These are phyloP conservation scores for Rhizopus microsporus DNA, from an alignment of 371 early-diverging fungal species.

Conservation along the genomic window DNA sequence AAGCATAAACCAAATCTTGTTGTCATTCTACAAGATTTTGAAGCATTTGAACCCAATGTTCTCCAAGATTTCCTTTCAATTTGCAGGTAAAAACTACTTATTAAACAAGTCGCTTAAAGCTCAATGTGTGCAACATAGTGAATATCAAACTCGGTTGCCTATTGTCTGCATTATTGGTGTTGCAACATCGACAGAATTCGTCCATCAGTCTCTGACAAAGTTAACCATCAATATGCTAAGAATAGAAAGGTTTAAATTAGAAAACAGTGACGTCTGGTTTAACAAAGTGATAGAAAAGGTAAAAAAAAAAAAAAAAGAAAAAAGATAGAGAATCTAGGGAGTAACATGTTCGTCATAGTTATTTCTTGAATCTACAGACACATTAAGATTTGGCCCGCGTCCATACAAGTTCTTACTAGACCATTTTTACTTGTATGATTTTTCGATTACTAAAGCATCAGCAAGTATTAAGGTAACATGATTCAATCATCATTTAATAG, in stretches of 20 bases:
- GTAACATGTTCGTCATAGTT: slow-evolving; percentile 31
- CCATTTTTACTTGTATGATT: slow-evolving; percentile 76
- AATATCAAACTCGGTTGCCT: slow-evolving; percentile 70
- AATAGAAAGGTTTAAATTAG: slow-evolving; percentile 77
- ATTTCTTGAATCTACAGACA: slow-evolving; percentile 55
- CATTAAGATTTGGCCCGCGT: slow-evolving; percentile 66
- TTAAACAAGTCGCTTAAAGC: neutral
- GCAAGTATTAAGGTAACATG: slow-evolving; percentile 67
- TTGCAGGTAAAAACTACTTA: slow-evolving; percentile 50
- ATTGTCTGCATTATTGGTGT: slow-evolving; percentile 83
- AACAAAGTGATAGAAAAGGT: slow-evolving; percentile 74
- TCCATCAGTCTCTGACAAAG: slow-evolving; percentile 79
- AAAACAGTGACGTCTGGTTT: slow-evolving; percentile 75
- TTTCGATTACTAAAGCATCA: slow-evolving; percentile 74
- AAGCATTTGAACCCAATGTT: slow-evolving; percentile 73
- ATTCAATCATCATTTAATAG: neutral
- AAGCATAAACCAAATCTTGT: slow-evolving; percentile 54
- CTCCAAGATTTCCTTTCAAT: slow-evolving; percentile 78
- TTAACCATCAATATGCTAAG: slow-evolving; percentile 69
- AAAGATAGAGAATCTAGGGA: neutral
- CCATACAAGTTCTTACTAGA: slow-evolving; percentile 77
- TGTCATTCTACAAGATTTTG: slow-evolving; percentile 84
- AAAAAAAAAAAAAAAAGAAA: neutral
- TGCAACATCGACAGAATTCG: slow-evolving; percentile 80
- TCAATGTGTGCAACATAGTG: slow-evolving; percentile 36